phyloP scores from a whole-genome alignment of 257 asterid genomes.

The Solanum pennellii region DNA sequence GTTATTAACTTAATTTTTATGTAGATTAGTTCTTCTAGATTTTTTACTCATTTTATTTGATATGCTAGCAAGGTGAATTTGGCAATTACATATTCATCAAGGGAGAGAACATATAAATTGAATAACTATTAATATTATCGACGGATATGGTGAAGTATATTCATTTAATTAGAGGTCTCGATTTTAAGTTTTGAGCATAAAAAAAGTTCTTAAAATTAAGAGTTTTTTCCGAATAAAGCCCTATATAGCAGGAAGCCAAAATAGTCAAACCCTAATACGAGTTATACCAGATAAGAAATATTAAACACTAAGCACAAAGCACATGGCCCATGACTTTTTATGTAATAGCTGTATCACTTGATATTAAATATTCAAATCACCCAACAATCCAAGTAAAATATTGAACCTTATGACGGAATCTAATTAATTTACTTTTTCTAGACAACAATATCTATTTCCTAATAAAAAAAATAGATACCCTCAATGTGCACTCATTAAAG shows the following conservation, averaged over 20 bases:
- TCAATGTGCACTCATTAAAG: neutral
- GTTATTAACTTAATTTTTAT: no score
- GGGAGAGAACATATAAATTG: no score
- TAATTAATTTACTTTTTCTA: neutral
- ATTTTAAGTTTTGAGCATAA: neutral
- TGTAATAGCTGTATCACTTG: neutral
- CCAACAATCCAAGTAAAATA: neutral
- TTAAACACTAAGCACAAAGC: neutral
- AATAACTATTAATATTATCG: no score
- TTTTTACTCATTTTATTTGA: no score
- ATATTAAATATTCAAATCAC: neutral
- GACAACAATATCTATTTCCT: neutral
- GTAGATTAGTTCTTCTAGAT: no score
- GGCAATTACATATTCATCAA: no score
- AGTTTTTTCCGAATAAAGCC: neutral
- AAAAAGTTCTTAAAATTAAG: no score
- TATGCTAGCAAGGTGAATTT: no score
- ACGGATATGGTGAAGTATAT: no score
- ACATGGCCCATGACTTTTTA: neutral
- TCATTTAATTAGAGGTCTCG: no score
- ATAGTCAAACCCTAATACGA: neutral
- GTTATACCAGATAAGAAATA: neutral
- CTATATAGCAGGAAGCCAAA: accelerated
- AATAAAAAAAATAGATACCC: neutral
- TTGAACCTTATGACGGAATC: neutral